These are phyloP conservation scores for Colletotrichum endophyticum DNA, from an alignment of 2,329 filamentous ascomycete species.

Conservation along the genomic window DNA sequence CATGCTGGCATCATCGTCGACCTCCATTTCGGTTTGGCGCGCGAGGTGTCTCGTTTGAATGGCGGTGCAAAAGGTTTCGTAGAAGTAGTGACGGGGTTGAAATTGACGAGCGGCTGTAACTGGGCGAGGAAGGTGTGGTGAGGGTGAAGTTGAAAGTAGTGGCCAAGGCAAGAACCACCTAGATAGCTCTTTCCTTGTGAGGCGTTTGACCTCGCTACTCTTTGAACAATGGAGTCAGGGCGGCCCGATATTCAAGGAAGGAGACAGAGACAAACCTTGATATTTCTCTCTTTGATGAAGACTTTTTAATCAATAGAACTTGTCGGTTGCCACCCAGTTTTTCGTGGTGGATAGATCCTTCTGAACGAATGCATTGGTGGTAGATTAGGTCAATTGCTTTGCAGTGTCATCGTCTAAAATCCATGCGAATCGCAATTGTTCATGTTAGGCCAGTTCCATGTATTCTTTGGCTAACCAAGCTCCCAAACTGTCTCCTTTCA, in stretches of 20 bases:
- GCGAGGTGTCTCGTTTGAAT: background rate
- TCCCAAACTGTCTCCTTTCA: too few relatives aligned
- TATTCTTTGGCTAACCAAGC: too few relatives aligned
- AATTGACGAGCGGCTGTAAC: background rate
- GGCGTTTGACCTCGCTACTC: background rate
- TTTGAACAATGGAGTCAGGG: background rate
- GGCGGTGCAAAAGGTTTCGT: fast-evolving
- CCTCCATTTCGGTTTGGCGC: background rate
- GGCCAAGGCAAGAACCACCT: background rate
- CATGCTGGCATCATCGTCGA: background rate
- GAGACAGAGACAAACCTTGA: background rate
- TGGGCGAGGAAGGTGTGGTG: background rate
- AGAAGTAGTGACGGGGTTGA: background rate
- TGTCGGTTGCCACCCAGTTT: fast-evolving
- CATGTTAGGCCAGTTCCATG: too few relatives aligned
- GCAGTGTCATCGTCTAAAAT: too few relatives aligned
- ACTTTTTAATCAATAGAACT: background rate
- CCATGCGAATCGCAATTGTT: too few relatives aligned
- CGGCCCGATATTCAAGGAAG: background rate
- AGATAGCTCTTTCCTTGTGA: background rate
- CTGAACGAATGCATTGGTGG: too few relatives aligned
- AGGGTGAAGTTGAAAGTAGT: background rate
- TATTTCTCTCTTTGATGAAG: background rate
- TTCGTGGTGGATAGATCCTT: too few relatives aligned
- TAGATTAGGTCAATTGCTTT: too few relatives aligned